These are phyloP conservation scores for Xylariomycetidae sp. DNA, from an alignment of 2,329 filamentous ascomycete genomes.

Conservation along the genomic window DNA sequence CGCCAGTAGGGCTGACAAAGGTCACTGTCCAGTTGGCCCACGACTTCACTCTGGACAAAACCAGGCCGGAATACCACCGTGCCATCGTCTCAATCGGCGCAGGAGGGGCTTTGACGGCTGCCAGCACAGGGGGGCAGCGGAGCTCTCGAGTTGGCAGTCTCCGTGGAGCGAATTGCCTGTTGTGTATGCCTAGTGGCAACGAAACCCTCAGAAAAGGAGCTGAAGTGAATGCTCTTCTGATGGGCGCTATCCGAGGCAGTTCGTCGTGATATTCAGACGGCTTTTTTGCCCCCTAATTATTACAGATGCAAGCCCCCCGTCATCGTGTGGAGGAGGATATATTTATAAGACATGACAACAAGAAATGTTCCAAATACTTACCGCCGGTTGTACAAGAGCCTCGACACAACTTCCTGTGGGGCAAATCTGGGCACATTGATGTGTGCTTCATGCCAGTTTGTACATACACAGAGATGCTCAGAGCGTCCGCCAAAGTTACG, in stretches of 20 bases:
- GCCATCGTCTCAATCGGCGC: slow-evolving; percentile 62
- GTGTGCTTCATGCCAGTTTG: too few species aligned
- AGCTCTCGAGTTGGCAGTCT: slow-evolving; percentile 88
- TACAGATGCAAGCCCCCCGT: too few species aligned
- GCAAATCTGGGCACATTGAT: too few species aligned
- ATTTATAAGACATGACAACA: too few species aligned
- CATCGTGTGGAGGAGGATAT: too few species aligned
- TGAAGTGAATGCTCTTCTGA: slow-evolving; percentile 72
- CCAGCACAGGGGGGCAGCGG: slow-evolving; percentile 83
- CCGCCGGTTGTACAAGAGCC: too few species aligned
- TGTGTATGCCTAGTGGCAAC: slow-evolving; percentile 66
- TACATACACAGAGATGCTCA: too few species aligned
- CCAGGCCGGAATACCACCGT: slow-evolving; percentile 85
- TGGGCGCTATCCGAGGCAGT: slow-evolving; percentile 44
- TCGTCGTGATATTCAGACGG: neutral
- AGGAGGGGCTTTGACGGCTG: slow-evolving; percentile 67
- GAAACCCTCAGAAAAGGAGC: slow-evolving; percentile 64
- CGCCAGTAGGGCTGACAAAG: slow-evolving; percentile 63
- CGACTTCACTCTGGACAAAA: slow-evolving; percentile 68
- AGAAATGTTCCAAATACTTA: too few species aligned
- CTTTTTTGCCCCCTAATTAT: too few species aligned
- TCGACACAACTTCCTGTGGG: too few species aligned
- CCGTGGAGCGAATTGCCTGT: slow-evolving; percentile 79
- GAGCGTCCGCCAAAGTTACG: too few species aligned
- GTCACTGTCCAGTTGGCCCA: slow-evolving; percentile 69